Base-by-base conservation (phyloP, 805 yeast genomes). In the Cyberlindnera lachancei region DNA sequence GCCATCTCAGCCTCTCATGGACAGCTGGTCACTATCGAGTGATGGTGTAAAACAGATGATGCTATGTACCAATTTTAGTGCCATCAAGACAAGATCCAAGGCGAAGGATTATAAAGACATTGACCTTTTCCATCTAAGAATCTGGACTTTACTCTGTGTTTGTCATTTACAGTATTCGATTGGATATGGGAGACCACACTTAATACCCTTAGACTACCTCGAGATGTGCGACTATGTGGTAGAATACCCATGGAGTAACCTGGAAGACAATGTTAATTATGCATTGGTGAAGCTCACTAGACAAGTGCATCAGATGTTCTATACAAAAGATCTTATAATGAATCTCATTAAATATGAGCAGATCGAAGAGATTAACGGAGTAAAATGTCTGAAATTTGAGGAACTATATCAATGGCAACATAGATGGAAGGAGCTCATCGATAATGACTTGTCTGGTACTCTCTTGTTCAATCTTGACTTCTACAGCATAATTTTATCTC, bases 261-360 rank as follows among this genome's bases (percentile, higher is more conserved):
- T 67, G 37, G 77, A 75, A 11, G 80, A 73, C 52, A 68, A 68
- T 14, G 69, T 73, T 18, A 71, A 71, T 35, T 63, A 70, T 8
- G 65, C 74, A 9, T 72, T 69, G 36, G 56, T 73, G 1, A 67
- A 68, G 29, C 44, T 73, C 15, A 62, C 59, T 23, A 44, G 38
- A 12, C 33, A 36, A 3, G 49, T 48, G 3, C 41, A 53, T 28
- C 36, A 36, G 15, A 34, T 56, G 44, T 44, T 54, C 23, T 42
- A 52, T 29, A 35, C 39, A 13, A 42, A 35, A 22, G 48, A 49
- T 18, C 30, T 51, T 12, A 36, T 50, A 14, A 23, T 41, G 23
- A 34, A 44, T 14, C 34, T 53, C 9, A 42, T 53, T 20, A 40
- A 38, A 15, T 36, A 35, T 14, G 46, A 44, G 10, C 46, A 44